Conservation (phyloP, 768 basidiomycete species). For the Podaxis sp. region DNA sequence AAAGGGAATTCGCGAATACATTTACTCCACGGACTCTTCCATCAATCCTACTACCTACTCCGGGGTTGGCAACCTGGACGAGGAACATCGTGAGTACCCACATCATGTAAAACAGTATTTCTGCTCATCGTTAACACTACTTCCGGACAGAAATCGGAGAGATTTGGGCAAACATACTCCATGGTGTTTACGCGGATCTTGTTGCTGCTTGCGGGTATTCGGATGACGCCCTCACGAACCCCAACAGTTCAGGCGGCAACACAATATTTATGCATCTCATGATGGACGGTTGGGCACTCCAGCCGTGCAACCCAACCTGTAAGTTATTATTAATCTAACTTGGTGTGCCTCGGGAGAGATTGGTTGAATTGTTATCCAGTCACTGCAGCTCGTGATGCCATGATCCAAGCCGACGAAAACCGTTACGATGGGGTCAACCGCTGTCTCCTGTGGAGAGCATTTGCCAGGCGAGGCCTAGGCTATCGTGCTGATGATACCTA, state of each 20-base stretch:
- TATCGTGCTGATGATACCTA: constrained; percentile 24
- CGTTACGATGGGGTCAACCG: constrained; percentile 42
- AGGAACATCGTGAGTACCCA: constrained; percentile 41
- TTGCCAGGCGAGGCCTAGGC: constrained; percentile 47
- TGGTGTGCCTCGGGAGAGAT: not conserved
- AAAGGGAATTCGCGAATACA: constrained; percentile 51
- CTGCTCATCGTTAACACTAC: not conserved
- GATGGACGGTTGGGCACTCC: constrained; percentile 4
- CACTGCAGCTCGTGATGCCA: constrained; percentile 40
- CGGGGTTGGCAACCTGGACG: constrained; percentile 31
- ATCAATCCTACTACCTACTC: constrained; percentile 31
- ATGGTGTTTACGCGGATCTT: not conserved
- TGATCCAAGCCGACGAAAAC: constrained; percentile 50
- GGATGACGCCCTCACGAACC: not conserved
- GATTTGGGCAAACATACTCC: constrained; percentile 4
- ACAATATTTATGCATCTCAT: constrained; percentile 6
- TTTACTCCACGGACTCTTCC: constrained; percentile 51
- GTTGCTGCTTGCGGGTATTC: not conserved
- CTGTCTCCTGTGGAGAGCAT: constrained; percentile 43
- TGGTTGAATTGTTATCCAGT: constrained; percentile 23
- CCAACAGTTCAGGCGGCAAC: not conserved
- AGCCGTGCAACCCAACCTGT: constrained; percentile 8
- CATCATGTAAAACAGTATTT: not conserved
- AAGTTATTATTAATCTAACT: not conserved
- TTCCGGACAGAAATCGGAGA: not conserved